Evolutionary conservation across 805 yeast genomes (phyloP), one percentile per base, ranked within the genome.

Genomic region (Ascoidea asiatica): DNA sequence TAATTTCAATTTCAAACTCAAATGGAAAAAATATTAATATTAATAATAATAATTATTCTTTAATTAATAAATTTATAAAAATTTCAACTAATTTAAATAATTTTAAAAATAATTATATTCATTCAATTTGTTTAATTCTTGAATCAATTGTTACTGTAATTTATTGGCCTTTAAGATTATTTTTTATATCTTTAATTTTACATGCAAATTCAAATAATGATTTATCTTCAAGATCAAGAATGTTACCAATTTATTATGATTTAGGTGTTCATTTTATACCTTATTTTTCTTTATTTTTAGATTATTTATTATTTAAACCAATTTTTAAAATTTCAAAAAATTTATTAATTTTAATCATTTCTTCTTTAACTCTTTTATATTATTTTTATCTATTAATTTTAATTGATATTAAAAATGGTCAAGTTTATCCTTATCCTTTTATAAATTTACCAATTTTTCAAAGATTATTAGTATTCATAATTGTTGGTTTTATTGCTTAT

Each of bases 161-260:
- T 15, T 83, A 83, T 57, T 83, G 92, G 90, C 76, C 79, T 0
- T 65, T 82, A 50, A 64, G 77, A 49, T 46, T 81, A 17, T 73
- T 77, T 53, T 69, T 70, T 43, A 54, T 70, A 35, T 62, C 64
- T 19, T 55, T 77, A 44, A 77, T 82, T 37, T 60, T 72, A 7
- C 11, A 23, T 23, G 11, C 33, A 23, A 23, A 7, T 11, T 11
- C 33, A 23, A 11, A 23, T 23, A 11, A 11, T 23, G 33, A n/a
- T n/a, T n/a, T n/a, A n/a, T n/a, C n/a, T n/a, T n/a, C n/a, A n/a
- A n/a, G 33, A 23, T 23, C 11, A 23, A 23, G 33, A 6, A 7
- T 11, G 6, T 11, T 44, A 5, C 48, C 46, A 29, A 42, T 42
- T 6, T 13, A 13, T 6, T 39, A 47, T 23, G 52, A 49, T 38